Conservation (phyloP, 352 stramenopile genomes). For the Aphanomyces stellatus region DNA sequence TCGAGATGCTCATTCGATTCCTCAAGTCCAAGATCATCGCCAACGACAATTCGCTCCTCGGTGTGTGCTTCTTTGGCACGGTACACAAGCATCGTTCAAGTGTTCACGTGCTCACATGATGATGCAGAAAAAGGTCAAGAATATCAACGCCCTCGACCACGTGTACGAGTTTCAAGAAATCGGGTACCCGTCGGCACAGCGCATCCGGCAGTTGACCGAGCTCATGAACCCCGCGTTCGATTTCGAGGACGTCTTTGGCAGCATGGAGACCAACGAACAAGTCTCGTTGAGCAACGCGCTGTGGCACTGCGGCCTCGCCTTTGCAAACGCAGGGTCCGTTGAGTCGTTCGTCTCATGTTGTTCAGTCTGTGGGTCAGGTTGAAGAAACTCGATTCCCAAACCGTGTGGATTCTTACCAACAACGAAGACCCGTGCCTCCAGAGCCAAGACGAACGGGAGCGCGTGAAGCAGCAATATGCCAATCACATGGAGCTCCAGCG, state of each 20-base stretch:
- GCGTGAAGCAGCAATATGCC: conserved; percentile 66
- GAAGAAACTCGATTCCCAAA: conserved; percentile 80
- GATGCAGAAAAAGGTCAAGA: conserved; percentile 51
- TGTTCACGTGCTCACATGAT: not conserved
- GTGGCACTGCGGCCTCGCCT: conserved; percentile 74
- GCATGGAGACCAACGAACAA: conserved; percentile 49
- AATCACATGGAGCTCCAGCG: conserved; percentile 76
- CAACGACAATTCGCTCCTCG: conserved; percentile 68
- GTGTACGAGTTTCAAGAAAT: conserved; percentile 73
- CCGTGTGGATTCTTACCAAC: conserved; percentile 83
- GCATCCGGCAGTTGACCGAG: conserved; percentile 68
- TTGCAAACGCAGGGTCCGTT: conserved; percentile 63
- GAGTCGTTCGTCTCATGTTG: not conserved
- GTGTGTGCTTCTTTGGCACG: conserved; percentile 70
- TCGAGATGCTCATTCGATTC: conserved; percentile 58
- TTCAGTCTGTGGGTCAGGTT: conserved; percentile 30
- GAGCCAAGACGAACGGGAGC: conserved; percentile 48
- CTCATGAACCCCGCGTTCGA: conserved; percentile 35
- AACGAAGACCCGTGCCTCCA: conserved; percentile 42
- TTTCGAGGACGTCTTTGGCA: conserved; percentile 35
- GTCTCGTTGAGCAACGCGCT: conserved; percentile 74
- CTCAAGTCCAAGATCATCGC: conserved; percentile 73
- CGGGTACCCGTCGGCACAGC: conserved; percentile 52
- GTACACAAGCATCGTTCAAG: conserved; percentile 23
- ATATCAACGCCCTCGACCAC: conserved; percentile 40